Conservation (phyloP, 345 rosid genomes). For the Brassica juncea region DNA sequence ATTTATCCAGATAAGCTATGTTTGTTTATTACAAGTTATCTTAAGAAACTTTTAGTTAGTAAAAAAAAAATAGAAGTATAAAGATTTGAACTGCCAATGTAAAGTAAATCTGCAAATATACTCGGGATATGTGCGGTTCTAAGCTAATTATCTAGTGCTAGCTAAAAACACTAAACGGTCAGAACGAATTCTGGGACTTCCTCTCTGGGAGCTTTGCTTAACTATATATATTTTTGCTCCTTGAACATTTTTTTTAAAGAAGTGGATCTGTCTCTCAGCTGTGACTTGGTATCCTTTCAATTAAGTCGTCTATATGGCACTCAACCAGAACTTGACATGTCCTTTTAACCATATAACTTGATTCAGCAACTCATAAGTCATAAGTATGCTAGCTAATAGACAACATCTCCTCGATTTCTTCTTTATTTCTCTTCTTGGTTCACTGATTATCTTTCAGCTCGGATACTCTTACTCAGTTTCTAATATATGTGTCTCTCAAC, state of each 20-base stretch:
- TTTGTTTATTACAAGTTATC: neutral
- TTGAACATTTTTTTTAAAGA: neutral
- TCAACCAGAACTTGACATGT: conserved; percentile 4
- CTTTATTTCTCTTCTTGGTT: conserved; percentile 10
- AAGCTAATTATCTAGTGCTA: conserved; percentile 8
- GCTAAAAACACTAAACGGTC: conserved; percentile 1
- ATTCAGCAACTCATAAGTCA: conserved; percentile 25
- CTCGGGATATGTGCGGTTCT: conserved; percentile 10
- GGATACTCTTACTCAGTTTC: conserved; percentile 5
- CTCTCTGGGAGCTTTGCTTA: conserved; percentile 20
- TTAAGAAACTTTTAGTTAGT: conserved; percentile 14
- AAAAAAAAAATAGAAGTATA: neutral
- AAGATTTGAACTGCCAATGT: conserved; percentile 4
- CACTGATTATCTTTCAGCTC: conserved; percentile 15
- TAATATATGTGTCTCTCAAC: conserved; percentile 12
- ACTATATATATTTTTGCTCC: neutral
- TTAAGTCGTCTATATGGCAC: conserved; percentile 12
- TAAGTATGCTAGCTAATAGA: conserved; percentile 4
- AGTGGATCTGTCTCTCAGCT: neutral
- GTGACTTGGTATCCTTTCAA: conserved; percentile 19
- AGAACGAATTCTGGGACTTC: neutral
- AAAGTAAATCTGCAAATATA: conserved; percentile 8
- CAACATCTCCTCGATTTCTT: neutral
- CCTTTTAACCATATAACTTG: conserved; percentile 13
- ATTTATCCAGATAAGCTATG: conserved; percentile 5